Evolutionary conservation across 2,329 filamentous ascomycete species (phyloP).

Genomic region (Zymoseptoria passerinii): DNA sequence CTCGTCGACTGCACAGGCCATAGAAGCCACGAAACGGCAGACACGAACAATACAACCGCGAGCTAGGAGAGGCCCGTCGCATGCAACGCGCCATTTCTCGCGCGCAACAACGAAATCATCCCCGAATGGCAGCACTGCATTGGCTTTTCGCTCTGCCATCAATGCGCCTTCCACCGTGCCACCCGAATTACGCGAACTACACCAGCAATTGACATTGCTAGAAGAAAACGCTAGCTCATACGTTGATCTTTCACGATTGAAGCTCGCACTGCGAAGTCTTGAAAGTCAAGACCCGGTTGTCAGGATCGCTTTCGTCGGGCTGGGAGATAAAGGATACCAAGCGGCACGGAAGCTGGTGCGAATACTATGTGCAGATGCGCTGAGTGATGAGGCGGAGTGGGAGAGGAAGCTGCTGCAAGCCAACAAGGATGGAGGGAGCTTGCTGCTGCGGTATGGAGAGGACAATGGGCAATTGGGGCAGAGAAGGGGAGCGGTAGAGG

Average conservation of each 20-base stretch:
- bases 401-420: slow-evolving; percentile 34
- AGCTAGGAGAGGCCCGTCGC: background rate
- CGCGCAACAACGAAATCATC: background rate
- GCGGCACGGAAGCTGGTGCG: slow-evolving; percentile 59
- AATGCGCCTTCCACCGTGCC: slow-evolving; percentile 48
- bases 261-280: slow-evolving; percentile 60
- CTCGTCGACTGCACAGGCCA: background rate
- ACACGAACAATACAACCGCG: background rate
- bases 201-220: slow-evolving; percentile 51
- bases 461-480: slow-evolving; percentile 15
- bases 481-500: slow-evolving; percentile 47
- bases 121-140: slow-evolving; percentile 10
- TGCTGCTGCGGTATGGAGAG: slow-evolving; percentile 46
- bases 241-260: slow-evolving; percentile 60
- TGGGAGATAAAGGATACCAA: slow-evolving; percentile 27
- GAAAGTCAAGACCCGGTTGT: slow-evolving; percentile 47
- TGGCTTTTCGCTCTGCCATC: slow-evolving; percentile 46
- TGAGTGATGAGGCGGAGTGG: slow-evolving; percentile 36
- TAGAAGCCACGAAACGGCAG: too few species aligned
- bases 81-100: background rate
- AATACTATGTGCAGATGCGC: slow-evolving; percentile 45
- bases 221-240: slow-evolving; percentile 53
- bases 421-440: slow-evolving; percentile 28
- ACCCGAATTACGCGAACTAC: slow-evolving; percentile 47
- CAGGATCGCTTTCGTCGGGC: slow-evolving; percentile 46